Conservation (phyloP, 192 early-diverging fungal genomes). For the Irineochytrium annulatum region DNA sequence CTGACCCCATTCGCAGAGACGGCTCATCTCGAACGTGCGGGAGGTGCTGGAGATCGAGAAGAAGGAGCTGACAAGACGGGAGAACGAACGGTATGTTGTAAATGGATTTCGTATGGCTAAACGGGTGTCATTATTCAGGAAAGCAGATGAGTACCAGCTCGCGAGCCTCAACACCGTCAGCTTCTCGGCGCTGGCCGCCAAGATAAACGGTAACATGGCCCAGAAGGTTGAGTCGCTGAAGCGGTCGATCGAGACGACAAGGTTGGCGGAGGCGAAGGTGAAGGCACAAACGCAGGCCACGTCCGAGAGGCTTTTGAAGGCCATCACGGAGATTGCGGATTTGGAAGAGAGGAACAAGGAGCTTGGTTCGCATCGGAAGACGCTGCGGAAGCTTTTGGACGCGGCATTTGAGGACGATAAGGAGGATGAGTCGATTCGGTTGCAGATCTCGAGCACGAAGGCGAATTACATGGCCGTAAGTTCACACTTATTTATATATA, state of each 20-base stretch:
- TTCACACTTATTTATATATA: neutral
- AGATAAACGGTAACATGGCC: neutral
- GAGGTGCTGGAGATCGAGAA: conserved; percentile 25
- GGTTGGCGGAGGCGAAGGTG: neutral
- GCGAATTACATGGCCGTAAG: conserved; percentile 16
- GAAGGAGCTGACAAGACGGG: conserved; percentile 17
- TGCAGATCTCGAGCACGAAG: conserved; percentile 22
- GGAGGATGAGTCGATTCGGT: conserved; percentile 17
- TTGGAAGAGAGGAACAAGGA: conserved; percentile 25
- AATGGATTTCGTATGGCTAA: neutral
- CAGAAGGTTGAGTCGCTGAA: neutral
- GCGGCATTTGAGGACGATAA: conserved; percentile 28
- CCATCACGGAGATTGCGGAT: conserved; percentile 1
- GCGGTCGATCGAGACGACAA: neutral
- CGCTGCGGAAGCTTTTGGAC: conserved; percentile 21
- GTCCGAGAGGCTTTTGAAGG: neutral
- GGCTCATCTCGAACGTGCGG: conserved; percentile 22
- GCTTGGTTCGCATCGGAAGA: conserved; percentile 8
- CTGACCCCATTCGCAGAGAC: conserved; percentile 7
- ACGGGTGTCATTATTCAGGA: neutral
- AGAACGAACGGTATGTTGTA: neutral
- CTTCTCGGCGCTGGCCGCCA: neutral
- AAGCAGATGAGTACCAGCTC: neutral
- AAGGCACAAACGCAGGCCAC: neutral
- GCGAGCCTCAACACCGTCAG: neutral